Conservation (phyloP, 75 land plant species). For the Sequoiadendron giganteum region DNA sequence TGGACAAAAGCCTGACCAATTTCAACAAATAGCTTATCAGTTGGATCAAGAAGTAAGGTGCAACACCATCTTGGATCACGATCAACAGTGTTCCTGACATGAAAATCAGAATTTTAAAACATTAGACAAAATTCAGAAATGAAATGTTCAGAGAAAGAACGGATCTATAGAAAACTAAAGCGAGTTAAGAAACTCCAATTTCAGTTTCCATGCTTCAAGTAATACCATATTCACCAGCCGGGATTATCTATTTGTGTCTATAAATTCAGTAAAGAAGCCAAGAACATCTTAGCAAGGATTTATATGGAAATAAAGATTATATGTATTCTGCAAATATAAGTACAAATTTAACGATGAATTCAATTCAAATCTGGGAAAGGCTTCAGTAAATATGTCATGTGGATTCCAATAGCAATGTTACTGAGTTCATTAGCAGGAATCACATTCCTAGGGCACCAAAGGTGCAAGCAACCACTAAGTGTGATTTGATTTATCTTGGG, state of each 20-base stretch:
- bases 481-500: too few relatives aligned
- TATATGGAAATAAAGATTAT: neutral
- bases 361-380: neutral
- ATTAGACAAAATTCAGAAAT: neutral
- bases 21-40: slow-evolving; percentile 84
- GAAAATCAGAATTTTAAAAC: neutral
- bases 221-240: neutral
- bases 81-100: slow-evolving; percentile 86
- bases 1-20: slow-evolving; percentile 82
- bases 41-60: slow-evolving; percentile 85
- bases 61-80: slow-evolving; percentile 91
- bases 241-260: neutral
- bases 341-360: neutral
- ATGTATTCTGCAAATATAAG: neutral
- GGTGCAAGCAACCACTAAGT: too few relatives aligned
- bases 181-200: neutral
- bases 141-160: neutral
- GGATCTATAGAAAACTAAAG: neutral
- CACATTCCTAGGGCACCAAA: too few relatives aligned
- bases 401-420: neutral
- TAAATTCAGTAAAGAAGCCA: neutral
- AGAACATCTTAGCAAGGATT: neutral
- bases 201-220: neutral
- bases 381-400: neutral
- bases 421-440: neutral